These are phyloP conservation scores for Termitomyces sp. DNA, from an alignment of 768 basidiomycete species.

Conservation along the genomic window DNA sequence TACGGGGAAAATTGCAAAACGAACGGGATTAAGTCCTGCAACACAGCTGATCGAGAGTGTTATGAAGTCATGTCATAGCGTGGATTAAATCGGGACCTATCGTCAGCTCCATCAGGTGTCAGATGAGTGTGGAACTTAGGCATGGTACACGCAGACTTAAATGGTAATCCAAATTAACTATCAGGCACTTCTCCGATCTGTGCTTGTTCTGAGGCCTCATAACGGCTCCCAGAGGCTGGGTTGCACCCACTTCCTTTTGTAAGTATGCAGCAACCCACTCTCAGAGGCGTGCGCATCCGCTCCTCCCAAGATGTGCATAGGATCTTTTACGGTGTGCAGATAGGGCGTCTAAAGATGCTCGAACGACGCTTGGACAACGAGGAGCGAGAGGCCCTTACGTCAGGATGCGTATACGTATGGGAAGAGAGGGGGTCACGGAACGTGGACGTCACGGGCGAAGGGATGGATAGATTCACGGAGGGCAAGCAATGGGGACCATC, in stretches of 20 bases:
- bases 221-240: background rate
- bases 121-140: conserved; percentile 6
- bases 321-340: conserved; percentile 70
- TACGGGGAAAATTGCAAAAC: background rate
- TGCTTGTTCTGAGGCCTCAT: conserved; percentile 1
- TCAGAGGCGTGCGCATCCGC: conserved; percentile 67
- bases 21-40: background rate
- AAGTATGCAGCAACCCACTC: conserved; percentile 63
- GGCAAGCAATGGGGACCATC: conserved; percentile 81
- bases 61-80: conserved; percentile 42
- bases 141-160: conserved; percentile 10
- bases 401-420: conserved; percentile 61
- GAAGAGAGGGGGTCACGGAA: conserved; percentile 66
- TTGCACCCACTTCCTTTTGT: background rate
- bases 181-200: conserved; percentile 9
- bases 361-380: conserved; percentile 73
- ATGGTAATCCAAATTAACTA: conserved; percentile 19
- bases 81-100: conserved; percentile 33
- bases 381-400: conserved; percentile 54
- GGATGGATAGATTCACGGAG: conserved; percentile 84
- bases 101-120: background rate
- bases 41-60: conserved; percentile 12
- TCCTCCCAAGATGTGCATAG: conserved; percentile 75
- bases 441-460: conserved; percentile 69
- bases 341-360: conserved; percentile 63